phyloP scores from a whole-genome alignment of 1,284 basidiomycete genomes.

The Naganishia cerealis region DNA sequence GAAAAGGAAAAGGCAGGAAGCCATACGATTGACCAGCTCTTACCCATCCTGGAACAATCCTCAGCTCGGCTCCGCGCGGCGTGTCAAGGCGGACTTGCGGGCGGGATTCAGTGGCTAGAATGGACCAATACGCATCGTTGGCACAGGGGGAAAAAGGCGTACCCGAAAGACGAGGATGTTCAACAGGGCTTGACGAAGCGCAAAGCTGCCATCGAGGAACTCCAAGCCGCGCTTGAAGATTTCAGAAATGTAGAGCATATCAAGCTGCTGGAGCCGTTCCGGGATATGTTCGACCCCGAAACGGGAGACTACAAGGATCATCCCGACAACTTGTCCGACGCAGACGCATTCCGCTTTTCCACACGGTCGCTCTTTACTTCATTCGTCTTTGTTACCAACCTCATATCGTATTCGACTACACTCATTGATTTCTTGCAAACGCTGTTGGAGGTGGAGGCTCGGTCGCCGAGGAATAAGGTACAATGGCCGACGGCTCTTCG shows the following conservation, averaged over 20 bases:
- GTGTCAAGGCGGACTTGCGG: constrained; percentile 51
- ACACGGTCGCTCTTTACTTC: constrained; percentile 54
- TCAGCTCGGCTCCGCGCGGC: constrained; percentile 57
- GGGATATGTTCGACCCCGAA: constrained; percentile 47
- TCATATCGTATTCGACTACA: constrained; percentile 47
- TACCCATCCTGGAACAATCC: constrained; percentile 58
- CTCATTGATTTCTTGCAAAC: constrained; percentile 49
- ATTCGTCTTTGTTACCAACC: constrained; percentile 54
- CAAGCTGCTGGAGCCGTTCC: constrained; percentile 59
- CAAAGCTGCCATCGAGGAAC: constrained; percentile 52
- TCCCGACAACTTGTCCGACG: constrained; percentile 14
- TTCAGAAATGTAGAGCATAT: constrained; percentile 57
- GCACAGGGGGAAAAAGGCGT: constrained; percentile 43
- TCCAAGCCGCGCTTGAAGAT: constrained; percentile 52
- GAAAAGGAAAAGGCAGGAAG: constrained; percentile 38
- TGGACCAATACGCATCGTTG: constrained; percentile 60
- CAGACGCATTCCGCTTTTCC: constrained; percentile 30
- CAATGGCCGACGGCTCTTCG: constrained; percentile 56
- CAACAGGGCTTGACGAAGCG: constrained; percentile 47
- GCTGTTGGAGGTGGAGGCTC: constrained; percentile 47
- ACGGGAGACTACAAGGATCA: constrained; percentile 45
- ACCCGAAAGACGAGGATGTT: constrained; percentile 40
- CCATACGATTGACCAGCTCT: constrained; percentile 50
- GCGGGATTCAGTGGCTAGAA: constrained; percentile 53
- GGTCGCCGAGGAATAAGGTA: constrained; percentile 49